Percentiles rank a stretch among this genome's conserved stretches.
Conservation (phyloP, 106 monocot species). For the Alisma plantagoaquatica region DNA sequence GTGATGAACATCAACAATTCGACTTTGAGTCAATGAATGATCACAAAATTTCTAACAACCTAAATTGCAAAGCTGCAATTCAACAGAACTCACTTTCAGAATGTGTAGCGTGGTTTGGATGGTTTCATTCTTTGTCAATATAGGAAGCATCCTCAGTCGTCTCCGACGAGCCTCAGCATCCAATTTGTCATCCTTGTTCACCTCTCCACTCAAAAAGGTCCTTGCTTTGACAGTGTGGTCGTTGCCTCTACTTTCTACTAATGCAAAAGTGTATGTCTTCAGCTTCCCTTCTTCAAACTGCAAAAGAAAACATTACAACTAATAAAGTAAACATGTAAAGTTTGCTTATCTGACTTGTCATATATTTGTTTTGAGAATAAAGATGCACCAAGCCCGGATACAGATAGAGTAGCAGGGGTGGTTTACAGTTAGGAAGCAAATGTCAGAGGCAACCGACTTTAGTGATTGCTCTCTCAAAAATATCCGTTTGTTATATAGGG, state of each 20-base stretch:
- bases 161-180: conserved; percentile 46
- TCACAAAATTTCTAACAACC: no score
- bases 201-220: conserved; percentile 54
- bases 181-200: conserved; percentile 28
- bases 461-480: no score
- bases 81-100: conserved; percentile 43
- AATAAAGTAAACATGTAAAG: conserved; percentile 6
- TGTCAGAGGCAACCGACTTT: no score
- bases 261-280: conserved; percentile 70
- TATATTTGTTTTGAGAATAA: no score
- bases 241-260: conserved; percentile 61
- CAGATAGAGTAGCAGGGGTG: no score
- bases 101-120: conserved; percentile 42
- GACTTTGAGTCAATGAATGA: no score
- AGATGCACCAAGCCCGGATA: no score
- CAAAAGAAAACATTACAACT: conserved; percentile 12
- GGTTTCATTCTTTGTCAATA: conserved; percentile 27
- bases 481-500: no score
- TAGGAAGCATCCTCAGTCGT: conserved; percentile 34
- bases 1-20: no score
- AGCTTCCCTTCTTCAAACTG: conserved; percentile 69
- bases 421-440: no score
- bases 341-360: no score
- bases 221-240: conserved; percentile 37
- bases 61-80: no score